These are phyloP conservation scores for Yamagishiella unicocca DNA, from an alignment of 139 green algal genomes.

Conservation along the genomic window DNA sequence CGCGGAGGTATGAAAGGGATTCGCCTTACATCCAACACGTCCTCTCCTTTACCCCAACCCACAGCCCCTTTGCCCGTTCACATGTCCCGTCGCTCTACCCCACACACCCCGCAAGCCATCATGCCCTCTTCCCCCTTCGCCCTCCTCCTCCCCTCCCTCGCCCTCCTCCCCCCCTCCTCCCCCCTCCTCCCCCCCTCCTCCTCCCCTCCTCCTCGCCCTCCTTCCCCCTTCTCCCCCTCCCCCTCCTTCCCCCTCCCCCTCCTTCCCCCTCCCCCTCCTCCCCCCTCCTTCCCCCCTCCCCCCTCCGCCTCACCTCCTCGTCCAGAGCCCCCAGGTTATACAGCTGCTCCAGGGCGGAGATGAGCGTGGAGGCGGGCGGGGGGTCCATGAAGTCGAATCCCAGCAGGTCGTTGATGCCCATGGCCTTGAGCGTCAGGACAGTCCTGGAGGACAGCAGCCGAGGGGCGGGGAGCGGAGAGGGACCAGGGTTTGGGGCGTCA, in stretches of 20 bases:
- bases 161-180: background rate
- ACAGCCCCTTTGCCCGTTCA: too few relatives aligned
- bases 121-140: too few relatives aligned
- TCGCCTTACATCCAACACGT: too few relatives aligned
- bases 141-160: background rate
- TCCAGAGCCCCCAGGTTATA: constrained; percentile 97
- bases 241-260: background rate
- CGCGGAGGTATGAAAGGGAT: too few relatives aligned
- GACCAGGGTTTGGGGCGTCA: background rate
- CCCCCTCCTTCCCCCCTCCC: background rate
- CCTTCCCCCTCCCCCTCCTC: background rate
- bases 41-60: too few relatives aligned
- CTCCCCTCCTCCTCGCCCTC: too few relatives aligned
- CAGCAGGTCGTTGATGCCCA: constrained; percentile 99
- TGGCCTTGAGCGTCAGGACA: constrained; percentile 94
- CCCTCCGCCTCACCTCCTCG: constrained; percentile 81
- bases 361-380: constrained; percentile 84
- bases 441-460: constrained; percentile 15
- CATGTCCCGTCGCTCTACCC: too few relatives aligned
- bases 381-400: constrained; percentile 99
- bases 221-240: background rate
- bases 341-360: constrained; percentile 92
- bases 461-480: background rate
- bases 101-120: too few relatives aligned
- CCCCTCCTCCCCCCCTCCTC: background rate